Evolutionary conservation across 176 grass and related monocot species (phyloP), one percentile per base, ranked within the genome.

Genomic region (Tillandsia leiboldiana): DNA sequence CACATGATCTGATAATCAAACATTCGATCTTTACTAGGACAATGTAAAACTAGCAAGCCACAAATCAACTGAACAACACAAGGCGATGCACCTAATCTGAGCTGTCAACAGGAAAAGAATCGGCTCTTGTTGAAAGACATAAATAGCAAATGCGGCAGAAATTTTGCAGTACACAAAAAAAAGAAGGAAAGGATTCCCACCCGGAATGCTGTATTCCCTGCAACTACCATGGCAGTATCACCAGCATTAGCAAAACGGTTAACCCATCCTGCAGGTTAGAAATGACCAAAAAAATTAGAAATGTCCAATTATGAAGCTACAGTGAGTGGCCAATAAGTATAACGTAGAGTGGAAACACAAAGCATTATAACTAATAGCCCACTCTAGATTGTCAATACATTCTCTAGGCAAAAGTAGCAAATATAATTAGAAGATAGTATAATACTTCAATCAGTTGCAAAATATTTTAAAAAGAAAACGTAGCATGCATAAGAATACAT

Each of bases 201-300:
- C 84, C 84, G 84, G 72, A 85, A 81, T 72, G 94, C 89, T 63
- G 94, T 86, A 63, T 84, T 99, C 77, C 81, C 94, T 51, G 94
- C 94, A 81, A 85, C 89, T 70, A 90, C 84, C 62, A 92, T 83
- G 64, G 89, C 89, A 64, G 89, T 90, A 79, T 99, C 89, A 76
- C 89, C 94, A 6, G 89, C 87, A 73, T 99, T 93, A 18, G 94
- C 94, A 87, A 99, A 99, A 47, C 94, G 89, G 75, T 99, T 99
- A 67, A 99, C 87, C 94, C 94, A 99, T 61, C 94, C 94, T 99
- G 82, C 29, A 75, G 10, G 2, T 78, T 71, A 62, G 8, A 71
- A 77, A 67, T 53, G 51, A 33, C 33, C 13, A 52, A 59, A 50
- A 75, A 9, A 48, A 57, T 67, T 18, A 56, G 29, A 13, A 23